These are phyloP conservation scores for Paraconiothyrium brasiliense DNA, from an alignment of 2,329 filamentous ascomycete species.

Conservation along the genomic window DNA sequence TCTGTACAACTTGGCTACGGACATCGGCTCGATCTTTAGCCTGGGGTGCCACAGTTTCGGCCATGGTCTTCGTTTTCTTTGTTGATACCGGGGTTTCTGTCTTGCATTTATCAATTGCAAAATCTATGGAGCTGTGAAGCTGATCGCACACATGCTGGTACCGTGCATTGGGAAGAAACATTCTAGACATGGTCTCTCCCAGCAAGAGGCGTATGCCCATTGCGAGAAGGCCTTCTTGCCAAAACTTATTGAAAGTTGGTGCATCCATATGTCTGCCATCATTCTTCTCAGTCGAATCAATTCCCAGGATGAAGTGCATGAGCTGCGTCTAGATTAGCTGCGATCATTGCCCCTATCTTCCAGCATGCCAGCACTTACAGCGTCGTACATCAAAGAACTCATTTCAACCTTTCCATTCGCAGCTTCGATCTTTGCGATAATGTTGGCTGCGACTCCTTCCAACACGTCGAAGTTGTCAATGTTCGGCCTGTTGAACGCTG, in stretches of 20 bases:
- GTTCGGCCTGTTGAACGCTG: slow-evolving; percentile 14
- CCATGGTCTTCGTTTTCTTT: slow-evolving; percentile 11
- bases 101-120: slow-evolving; percentile 8
- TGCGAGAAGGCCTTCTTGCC: slow-evolving; percentile 11
- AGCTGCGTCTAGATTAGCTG: slow-evolving; percentile 5
- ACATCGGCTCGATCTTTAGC: slow-evolving; percentile 5
- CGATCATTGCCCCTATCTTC: not conserved
- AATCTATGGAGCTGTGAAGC: slow-evolving; percentile 15
- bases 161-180: slow-evolving; percentile 4
- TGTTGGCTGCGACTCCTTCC: not conserved
- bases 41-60: slow-evolving; percentile 3
- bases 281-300: slow-evolving; percentile 2
- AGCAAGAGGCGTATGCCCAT: slow-evolving; percentile 14
- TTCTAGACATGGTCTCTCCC: not conserved
- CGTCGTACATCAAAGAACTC: slow-evolving; percentile 12
- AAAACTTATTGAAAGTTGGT: slow-evolving; percentile 11
- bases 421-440: slow-evolving; percentile 6
- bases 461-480: slow-evolving; percentile 15
- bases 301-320: slow-evolving; percentile 13
- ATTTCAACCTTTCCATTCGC: slow-evolving; percentile 11
- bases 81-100: not conserved
- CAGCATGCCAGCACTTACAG: slow-evolving; percentile 7
- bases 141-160: slow-evolving; percentile 6
- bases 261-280: slow-evolving; percentile 12
- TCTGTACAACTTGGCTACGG: slow-evolving; percentile 13